Percentiles rank a stretch among this genome's conserved stretches.
Evolutionary conservation across 768 basidiomycete species (phyloP).

Genomic region (Tulasnella sp.): DNA sequence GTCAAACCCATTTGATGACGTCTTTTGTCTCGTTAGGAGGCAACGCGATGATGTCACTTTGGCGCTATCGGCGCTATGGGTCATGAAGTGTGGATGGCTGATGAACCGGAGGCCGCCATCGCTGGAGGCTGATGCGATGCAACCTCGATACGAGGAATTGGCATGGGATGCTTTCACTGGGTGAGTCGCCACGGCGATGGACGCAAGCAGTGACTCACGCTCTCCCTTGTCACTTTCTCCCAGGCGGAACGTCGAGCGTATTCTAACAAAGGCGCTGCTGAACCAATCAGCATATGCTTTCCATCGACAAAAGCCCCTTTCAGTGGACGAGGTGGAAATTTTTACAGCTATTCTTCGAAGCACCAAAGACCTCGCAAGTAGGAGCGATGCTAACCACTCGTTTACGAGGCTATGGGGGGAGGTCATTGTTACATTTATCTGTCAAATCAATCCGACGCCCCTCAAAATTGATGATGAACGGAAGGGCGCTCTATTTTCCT

Average conservation of each 20-base stretch:
- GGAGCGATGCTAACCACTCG: not conserved
- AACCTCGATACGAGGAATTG: not conserved
- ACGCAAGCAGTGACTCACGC: not conserved
- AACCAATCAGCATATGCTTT: not conserved
- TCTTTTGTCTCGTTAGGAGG: not conserved
- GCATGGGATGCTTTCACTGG: not conserved
- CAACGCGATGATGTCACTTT: not conserved
- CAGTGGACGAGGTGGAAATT: not conserved
- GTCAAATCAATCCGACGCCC: not conserved
- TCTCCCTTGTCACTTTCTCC: not conserved
- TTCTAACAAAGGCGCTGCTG: not conserved
- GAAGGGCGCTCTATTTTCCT: not conserved
- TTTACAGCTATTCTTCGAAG: not conserved
- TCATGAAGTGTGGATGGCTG: not conserved
- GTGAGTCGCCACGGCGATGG: not conserved
- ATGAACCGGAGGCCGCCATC: not conserved
- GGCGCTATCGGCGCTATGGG: not conserved
- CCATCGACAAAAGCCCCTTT: not conserved
- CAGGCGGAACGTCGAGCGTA: not conserved
- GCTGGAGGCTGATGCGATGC: not conserved
- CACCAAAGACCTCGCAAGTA: not conserved
- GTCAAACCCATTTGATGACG: not conserved
- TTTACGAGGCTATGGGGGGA: not conserved
- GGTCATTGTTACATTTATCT: not conserved
- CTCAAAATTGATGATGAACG: not conserved